phyloP scores from a whole-genome alignment of 1,139 yeast species.

The Saccharomyces pastorianus region DNA sequence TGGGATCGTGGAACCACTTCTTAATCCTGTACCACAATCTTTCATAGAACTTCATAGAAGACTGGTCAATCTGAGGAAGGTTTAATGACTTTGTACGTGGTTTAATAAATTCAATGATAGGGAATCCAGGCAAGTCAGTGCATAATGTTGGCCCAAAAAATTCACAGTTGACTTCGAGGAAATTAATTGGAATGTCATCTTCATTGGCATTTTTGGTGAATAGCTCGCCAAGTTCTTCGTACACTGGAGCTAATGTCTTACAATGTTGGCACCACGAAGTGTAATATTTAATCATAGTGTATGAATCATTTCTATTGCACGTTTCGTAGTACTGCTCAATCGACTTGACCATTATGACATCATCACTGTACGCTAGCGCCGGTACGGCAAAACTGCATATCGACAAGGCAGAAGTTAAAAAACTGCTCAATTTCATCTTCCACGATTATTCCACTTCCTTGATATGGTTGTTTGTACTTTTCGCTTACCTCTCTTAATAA shows the following conservation, averaged over 20 bases:
- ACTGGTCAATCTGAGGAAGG: background rate
- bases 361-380: background rate
- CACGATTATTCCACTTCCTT: background rate
- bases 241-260: conserved; percentile 56
- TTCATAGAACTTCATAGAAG: conserved; percentile 4
- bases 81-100: conserved; percentile 13
- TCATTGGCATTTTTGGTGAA: conserved; percentile 7
- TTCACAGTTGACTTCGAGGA: conserved; percentile 31
- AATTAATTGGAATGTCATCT: conserved; percentile 14
- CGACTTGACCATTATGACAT: conserved; percentile 8
- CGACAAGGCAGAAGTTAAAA: background rate
- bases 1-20: conserved; percentile 10
- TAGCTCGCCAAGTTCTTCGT: conserved; percentile 18
- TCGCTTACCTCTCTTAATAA: too few species aligned
- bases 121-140: conserved; percentile 28
- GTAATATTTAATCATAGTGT: conserved; percentile 42
- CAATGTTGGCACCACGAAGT: conserved; percentile 67
- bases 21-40: conserved; percentile 8
- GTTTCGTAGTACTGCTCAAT: conserved; percentile 24
- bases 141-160: conserved; percentile 27
- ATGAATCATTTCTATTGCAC: conserved; percentile 19
- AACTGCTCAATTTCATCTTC: background rate
- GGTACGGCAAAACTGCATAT: background rate
- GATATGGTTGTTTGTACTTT: background rate
- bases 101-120: conserved; percentile 27